A percentile compares a stretch with the other conserved stretches of the same genome.
These are phyloP conservation scores for Neoboletus magnificus DNA, from an alignment of 768 basidiomycete species.

Conservation along the genomic window DNA sequence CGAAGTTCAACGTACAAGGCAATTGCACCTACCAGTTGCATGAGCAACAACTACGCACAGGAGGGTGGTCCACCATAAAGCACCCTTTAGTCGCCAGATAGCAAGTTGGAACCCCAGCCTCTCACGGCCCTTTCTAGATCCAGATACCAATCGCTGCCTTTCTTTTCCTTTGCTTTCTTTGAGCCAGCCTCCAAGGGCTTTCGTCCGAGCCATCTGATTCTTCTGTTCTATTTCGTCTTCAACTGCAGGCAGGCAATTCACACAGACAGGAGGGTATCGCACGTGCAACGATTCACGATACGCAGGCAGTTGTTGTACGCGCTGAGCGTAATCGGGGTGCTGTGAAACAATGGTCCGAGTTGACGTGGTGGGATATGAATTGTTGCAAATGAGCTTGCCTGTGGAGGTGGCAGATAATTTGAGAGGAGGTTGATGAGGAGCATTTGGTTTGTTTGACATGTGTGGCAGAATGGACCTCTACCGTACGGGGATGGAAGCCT, in stretches of 20 bases:
- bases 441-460: conserved; percentile 91
- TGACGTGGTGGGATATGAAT: neutral
- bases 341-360: conserved; percentile 29
- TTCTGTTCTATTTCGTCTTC: conserved; percentile 77
- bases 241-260: conserved; percentile 68
- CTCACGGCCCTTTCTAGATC: conserved; percentile 39
- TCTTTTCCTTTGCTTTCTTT: conserved; percentile 65
- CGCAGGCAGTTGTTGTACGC: conserved; percentile 60
- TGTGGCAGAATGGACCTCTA: conserved; percentile 73
- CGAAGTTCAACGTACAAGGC: neutral
- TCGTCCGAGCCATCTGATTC: conserved; percentile 77
- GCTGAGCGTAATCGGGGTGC: conserved; percentile 69
- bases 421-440: conserved; percentile 82
- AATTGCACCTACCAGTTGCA: conserved; percentile 41
- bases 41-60: conserved; percentile 41
- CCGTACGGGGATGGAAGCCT: conserved; percentile 59
- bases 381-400: conserved; percentile 42
- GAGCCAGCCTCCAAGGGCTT: conserved; percentile 70
- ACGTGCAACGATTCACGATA: conserved; percentile 73
- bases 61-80: conserved; percentile 57
- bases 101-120: conserved; percentile 48
- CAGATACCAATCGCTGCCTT: conserved; percentile 47
- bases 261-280: conserved; percentile 88
- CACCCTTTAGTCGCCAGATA: conserved; percentile 69
- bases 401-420: conserved; percentile 80